Evolutionary conservation across 202 grass and related monocot species (phyloP).

Genomic region (Setaria viridis): DNA sequence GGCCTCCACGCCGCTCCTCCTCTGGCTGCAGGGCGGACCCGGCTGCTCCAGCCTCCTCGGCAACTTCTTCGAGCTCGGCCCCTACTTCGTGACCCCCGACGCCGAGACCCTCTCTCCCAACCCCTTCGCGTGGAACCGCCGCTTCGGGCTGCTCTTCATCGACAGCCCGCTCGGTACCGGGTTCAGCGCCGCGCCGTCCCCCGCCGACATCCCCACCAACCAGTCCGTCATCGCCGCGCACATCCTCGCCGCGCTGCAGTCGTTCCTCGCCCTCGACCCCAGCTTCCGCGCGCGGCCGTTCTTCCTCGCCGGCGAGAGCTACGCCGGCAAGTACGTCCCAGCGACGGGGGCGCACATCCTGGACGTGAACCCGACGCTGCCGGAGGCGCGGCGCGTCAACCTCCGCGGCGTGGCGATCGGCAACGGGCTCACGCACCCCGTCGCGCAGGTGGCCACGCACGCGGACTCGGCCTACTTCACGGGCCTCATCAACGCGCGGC

Average conservation of each 20-base stretch:
- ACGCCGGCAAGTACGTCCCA: constrained; percentile 79
- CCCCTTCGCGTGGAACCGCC: constrained; percentile 70
- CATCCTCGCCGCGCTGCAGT: constrained; percentile 56
- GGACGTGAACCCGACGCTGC: constrained; percentile 27
- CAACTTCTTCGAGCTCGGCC: constrained; percentile 78
- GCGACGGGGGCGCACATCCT: constrained; percentile 51
- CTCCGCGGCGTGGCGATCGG: constrained; percentile 60
- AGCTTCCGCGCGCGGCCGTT: constrained; percentile 47
- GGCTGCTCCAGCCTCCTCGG: constrained; percentile 63
- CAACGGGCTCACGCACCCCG: constrained; percentile 69
- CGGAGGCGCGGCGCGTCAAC: constrained; percentile 18
- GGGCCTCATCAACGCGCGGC: constrained; percentile 50
- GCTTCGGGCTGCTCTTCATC: constrained; percentile 69
- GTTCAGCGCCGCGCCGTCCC: constrained; percentile 56
- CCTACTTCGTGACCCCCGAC: constrained; percentile 52
- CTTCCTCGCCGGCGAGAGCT: constrained; percentile 83
- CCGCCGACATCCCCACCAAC: constrained; percentile 49
- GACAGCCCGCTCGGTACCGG: constrained; percentile 74
- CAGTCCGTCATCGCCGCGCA: constrained; percentile 56
- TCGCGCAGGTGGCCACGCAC: constrained; percentile 58
- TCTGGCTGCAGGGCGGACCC: constrained; percentile 83
- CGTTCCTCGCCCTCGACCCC: constrained; percentile 26
- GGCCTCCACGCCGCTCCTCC: constrained; percentile 58
- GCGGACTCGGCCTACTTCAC: constrained; percentile 63
- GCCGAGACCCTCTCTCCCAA: constrained; percentile 30